Percentiles rank a stretch among this genome's conserved stretches.
Conservation (phyloP, 345 rosid genomes). For the Combretum micranthum region DNA sequence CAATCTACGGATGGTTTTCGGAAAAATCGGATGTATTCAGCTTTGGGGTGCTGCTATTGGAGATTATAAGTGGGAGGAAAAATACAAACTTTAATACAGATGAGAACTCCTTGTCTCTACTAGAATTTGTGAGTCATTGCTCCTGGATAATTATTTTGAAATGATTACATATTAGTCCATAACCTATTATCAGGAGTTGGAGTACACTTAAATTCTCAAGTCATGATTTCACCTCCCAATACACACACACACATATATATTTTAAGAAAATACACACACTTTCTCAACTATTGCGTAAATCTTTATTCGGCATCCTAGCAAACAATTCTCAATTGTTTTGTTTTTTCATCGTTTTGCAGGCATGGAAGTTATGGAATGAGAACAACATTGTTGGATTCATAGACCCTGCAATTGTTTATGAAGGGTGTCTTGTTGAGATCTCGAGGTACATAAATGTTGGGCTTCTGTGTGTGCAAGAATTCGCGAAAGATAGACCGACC, state of each 20-base stretch:
- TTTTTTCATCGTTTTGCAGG: neutral
- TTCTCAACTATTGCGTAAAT: neutral
- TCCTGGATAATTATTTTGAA: too few species aligned
- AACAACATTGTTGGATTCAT: conserved; percentile 4
- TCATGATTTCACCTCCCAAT: too few species aligned
- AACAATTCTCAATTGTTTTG: neutral
- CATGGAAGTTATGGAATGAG: conserved; percentile 17
- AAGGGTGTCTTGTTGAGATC: neutral
- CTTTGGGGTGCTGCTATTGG: conserved; percentile 35
- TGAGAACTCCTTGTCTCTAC: conserved; percentile 16
- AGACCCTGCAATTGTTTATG: neutral
- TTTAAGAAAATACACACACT: too few species aligned
- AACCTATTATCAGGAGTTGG: too few species aligned
- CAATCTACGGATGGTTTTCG: conserved; percentile 33
- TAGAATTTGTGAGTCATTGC: conserved; percentile 28
- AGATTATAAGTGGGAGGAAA: conserved; percentile 33
- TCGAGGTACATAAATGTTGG: conserved; percentile 14
- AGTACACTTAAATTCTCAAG: too few species aligned
- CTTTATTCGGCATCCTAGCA: neutral
- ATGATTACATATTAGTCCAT: too few species aligned
- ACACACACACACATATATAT: too few species aligned
- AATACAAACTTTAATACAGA: conserved; percentile 25
- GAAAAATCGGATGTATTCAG: conserved; percentile 38
- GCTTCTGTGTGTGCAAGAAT: conserved; percentile 13
- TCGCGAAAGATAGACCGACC: conserved; percentile 8